phyloP scores from a whole-genome alignment of 352 stramenopile species.

The Blastocystis sp. region DNA sequence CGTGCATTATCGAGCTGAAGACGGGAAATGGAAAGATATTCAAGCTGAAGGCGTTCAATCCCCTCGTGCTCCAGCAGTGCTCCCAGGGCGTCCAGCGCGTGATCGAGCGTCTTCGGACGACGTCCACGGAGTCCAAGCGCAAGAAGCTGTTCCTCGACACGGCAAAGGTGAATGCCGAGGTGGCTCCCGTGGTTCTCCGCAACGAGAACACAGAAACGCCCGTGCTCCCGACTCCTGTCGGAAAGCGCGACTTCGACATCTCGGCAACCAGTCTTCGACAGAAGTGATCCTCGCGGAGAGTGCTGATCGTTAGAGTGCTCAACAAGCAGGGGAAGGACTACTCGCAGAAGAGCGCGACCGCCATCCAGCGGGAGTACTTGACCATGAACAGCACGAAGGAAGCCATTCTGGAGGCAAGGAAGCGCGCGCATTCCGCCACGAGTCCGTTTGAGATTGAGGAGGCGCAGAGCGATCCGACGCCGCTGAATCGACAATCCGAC shows the following conservation, averaged over 20 bases:
- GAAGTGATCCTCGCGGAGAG: background rate
- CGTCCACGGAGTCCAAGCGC: slow-evolving; percentile 18
- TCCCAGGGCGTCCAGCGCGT: slow-evolving; percentile 7
- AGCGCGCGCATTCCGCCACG: slow-evolving; percentile 6
- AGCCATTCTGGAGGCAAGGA: slow-evolving; percentile 44
- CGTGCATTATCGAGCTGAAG: slow-evolving; percentile 39
- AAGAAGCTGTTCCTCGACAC: slow-evolving; percentile 26
- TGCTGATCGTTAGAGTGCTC: slow-evolving; percentile 1
- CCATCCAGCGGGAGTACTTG: slow-evolving; percentile 48
- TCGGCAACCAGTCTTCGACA: slow-evolving; percentile 40
- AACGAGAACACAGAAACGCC: background rate
- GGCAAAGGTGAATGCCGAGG: slow-evolving; percentile 15
- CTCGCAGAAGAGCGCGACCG: slow-evolving; percentile 20
- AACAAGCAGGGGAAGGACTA: slow-evolving; percentile 72
- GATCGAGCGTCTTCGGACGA: background rate
- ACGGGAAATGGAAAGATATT: slow-evolving; percentile 10
- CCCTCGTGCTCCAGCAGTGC: slow-evolving; percentile 39
- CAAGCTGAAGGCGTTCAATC: slow-evolving; percentile 32
- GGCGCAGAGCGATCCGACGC: background rate
- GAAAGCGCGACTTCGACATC: slow-evolving; percentile 60
- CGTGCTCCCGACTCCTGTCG: slow-evolving; percentile 30
- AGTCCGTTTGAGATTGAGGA: slow-evolving; percentile 21
- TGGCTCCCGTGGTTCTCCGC: background rate
- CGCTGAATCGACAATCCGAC: background rate
- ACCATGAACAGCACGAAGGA: slow-evolving; percentile 50